Conservation (phyloP, 805 yeast genomes). For the Cyberlindnera americana region DNA sequence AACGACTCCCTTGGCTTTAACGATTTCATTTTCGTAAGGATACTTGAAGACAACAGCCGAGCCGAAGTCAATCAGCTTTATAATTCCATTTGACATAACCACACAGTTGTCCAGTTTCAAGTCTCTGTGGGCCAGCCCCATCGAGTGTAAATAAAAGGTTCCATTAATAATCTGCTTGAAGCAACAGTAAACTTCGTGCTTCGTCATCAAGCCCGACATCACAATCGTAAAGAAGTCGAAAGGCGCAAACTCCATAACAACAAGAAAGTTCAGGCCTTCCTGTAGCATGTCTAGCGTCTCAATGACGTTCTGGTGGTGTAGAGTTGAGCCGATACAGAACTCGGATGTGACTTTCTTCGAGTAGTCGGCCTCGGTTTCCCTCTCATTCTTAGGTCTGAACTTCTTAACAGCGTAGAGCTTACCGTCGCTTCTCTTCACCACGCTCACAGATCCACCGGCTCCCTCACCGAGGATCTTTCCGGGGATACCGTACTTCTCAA, state of each 20-base stretch:
- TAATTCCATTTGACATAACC: constrained; percentile 65
- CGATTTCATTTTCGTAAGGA: constrained; percentile 52
- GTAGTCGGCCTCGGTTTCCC: constrained; percentile 67
- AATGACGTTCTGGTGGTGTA: constrained; percentile 76
- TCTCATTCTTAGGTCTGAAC: constrained; percentile 61
- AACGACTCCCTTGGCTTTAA: constrained; percentile 78
- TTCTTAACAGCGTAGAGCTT: constrained; percentile 82
- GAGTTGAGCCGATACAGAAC: constrained; percentile 72
- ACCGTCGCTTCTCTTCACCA: constrained; percentile 61
- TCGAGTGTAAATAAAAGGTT: constrained; percentile 66
- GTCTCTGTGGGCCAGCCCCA: constrained; percentile 92
- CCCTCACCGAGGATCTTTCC: constrained; percentile 85
- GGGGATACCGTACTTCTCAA: constrained; percentile 68
- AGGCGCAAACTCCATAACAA: constrained; percentile 92
- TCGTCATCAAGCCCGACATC: constrained; percentile 79
- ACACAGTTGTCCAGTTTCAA: constrained; percentile 92
- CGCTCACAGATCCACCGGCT: constrained; percentile 90
- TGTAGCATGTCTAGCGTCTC: constrained; percentile 76
- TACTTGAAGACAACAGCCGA: constrained; percentile 81
- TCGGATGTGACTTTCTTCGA: constrained; percentile 77
- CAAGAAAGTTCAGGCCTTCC: constrained; percentile 58
- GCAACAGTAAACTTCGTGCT: constrained; percentile 71
- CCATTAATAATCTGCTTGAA: constrained; percentile 79
- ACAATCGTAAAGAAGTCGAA: constrained; percentile 90
- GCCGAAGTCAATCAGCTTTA: constrained; percentile 91